Percentiles rank a stretch among this genome's conserved stretches.
These are phyloP conservation scores for Bidens hawaiensis DNA, from an alignment of 140 eudicot genomes.

Conservation along the genomic window DNA sequence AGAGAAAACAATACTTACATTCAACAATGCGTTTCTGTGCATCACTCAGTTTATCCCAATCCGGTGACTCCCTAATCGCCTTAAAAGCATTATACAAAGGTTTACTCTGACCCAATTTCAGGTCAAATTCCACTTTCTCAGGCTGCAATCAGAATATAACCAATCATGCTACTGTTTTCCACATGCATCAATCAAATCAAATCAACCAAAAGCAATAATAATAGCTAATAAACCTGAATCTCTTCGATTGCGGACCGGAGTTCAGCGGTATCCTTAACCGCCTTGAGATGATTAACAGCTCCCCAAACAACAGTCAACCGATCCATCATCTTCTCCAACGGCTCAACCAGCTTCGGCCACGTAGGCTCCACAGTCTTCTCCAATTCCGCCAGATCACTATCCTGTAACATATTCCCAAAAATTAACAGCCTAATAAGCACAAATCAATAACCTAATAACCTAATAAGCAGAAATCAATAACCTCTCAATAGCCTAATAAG, in stretches of 20 bases:
- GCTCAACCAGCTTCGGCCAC: constrained; percentile 87
- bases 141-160: constrained; percentile 56
- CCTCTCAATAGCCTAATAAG: too few relatives aligned
- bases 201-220: too few relatives aligned
- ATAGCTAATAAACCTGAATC: constrained; percentile 65
- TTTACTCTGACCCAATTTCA: constrained; percentile 86
- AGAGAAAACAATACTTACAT: constrained; percentile 56
- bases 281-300: constrained; percentile 84
- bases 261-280: constrained; percentile 76
- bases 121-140: constrained; percentile 79
- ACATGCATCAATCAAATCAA: background rate
- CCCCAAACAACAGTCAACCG: constrained; percentile 84
- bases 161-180: too few relatives aligned
- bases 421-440: too few relatives aligned
- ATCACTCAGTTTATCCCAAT: constrained; percentile 64
- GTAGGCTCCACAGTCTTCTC: constrained; percentile 89
- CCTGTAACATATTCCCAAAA: constrained; percentile 40
- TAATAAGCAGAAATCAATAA: too few relatives aligned
- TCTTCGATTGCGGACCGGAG: constrained; percentile 95
- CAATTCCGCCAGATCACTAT: constrained; percentile 61
- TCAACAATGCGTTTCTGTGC: constrained; percentile 94
- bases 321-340: constrained; percentile 74
- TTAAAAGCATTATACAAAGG: constrained; percentile 89
- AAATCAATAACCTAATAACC: too few relatives aligned
- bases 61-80: constrained; percentile 74